Base-by-base conservation (phyloP, 2,329 filamentous ascomycete genomes). In the Arthrobotrys musiformis region DNA sequence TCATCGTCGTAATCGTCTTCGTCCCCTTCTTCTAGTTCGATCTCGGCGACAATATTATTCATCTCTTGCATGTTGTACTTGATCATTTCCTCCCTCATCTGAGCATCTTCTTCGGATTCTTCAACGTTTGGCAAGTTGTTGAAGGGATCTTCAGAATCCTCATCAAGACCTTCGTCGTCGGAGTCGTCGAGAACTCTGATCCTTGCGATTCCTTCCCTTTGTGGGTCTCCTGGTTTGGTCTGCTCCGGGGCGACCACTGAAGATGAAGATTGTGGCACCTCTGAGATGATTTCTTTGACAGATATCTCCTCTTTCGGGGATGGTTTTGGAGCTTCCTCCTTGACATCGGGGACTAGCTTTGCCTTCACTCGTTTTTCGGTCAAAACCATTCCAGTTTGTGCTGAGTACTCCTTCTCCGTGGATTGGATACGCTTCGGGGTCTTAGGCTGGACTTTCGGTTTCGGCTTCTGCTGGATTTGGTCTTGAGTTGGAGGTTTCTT, bases 41-140 rank as follows among this genome's bases (percentile, higher is more conserved):
- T 88, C 84, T 98, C 93, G 15, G 95, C 95, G 15, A 99, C 95
- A 1, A 99, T 92, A 40, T 93, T 90, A 2, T 93, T 93, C 70
- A 99, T 90, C 83, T 98, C 94, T 50, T 91, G 90, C 83, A 97
- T 85, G 78, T 92, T 91, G 82, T 98, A 99, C 79, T 92, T 88
- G 6, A 98, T 86, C 94, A 99, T 98, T 81, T 97, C 90, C 70
- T 90, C 89, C 4, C 95, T 90, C 24, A 97, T 84, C 33, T 88
- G 88, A 2, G 93, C 92, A 79, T 97, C 94, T 79, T 97, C 93
- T 11, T 88, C 86, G 0, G 91, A 89, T 81, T 99, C 95, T 62
- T 92, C 88, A 0, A 90, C 87, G 1, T 22, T 54, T 11, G 68
- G 74, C 5, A 73, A 50, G 22, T 69, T 73, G 22, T 72, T 63